Conservation (phyloP, 805 yeast genomes). For the Torulaspora indica region DNA sequence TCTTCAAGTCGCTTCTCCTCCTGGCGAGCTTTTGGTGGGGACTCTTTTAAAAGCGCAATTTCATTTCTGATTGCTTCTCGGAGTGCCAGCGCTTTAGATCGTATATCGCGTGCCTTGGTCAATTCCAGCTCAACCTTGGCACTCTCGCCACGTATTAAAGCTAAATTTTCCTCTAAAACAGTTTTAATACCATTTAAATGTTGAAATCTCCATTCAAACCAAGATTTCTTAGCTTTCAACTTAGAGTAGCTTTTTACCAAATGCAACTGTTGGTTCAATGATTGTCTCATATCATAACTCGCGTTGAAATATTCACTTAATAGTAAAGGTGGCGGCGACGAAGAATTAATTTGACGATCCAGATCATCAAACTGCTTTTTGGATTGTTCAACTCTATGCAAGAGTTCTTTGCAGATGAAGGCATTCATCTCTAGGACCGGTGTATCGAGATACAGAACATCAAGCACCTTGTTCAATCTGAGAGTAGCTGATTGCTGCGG, state of each 20-base stretch:
- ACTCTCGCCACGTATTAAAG: conserved; percentile 25
- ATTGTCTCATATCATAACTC: conserved; percentile 36
- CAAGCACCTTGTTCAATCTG: conserved; percentile 15
- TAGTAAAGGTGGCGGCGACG: conserved; percentile 51
- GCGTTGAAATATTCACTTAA: conserved; percentile 47
- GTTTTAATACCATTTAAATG: conserved; percentile 44
- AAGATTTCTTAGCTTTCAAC: conserved; percentile 48
- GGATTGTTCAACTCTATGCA: conserved; percentile 49
- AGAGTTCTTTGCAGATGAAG: conserved; percentile 51
- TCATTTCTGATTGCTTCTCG: conserved; percentile 22
- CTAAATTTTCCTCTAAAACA: conserved; percentile 30
- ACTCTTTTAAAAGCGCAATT: conserved; percentile 18
- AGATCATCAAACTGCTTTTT: conserved; percentile 44
- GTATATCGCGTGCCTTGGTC: conserved; percentile 11
- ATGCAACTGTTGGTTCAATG: conserved; percentile 47
- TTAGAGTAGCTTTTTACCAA: conserved; percentile 48
- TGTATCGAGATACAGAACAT: conserved; percentile 24
- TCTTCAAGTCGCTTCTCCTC: conserved; percentile 14
- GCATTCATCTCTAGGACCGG: conserved; percentile 44
- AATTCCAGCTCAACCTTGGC: conserved; percentile 18
- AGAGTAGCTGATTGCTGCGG: conserved; percentile 5
- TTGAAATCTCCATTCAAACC: conserved; percentile 61
- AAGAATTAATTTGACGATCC: conserved; percentile 42
- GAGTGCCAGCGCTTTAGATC: conserved; percentile 14
- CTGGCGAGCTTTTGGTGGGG: conserved; percentile 10